These are phyloP conservation scores for Gastrolobium villosum DNA, from an alignment of 306 rosid species.

Conservation along the genomic window DNA sequence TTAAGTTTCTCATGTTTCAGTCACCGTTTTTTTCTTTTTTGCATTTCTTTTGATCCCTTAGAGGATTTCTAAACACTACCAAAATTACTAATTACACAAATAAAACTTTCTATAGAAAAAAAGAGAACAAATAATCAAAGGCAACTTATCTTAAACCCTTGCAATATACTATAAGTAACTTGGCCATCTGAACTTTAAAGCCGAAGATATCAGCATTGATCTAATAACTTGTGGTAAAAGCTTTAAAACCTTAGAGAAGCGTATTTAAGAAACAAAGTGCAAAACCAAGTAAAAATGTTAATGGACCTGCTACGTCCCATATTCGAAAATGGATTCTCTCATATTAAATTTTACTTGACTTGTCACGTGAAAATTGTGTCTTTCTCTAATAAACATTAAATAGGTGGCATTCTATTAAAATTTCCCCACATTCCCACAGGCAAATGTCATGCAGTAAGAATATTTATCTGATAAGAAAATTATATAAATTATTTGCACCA, in stretches of 20 bases:
- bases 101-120: background rate
- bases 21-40: background rate
- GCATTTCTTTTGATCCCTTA: background rate
- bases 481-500: conserved; percentile 17
- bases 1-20: background rate
- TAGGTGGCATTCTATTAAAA: no score
- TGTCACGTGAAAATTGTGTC: no score
- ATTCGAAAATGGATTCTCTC: background rate
- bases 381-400: no score
- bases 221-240: background rate
- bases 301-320: background rate
- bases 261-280: background rate
- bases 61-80: conserved; percentile 1
- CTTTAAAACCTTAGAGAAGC: background rate
- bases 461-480: conserved; percentile 27
- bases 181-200: conserved; percentile 14
- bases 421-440: background rate
- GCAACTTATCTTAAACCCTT: background rate
- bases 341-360: no score
- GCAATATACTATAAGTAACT: background rate
- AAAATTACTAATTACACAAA: background rate
- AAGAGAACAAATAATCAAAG: background rate
- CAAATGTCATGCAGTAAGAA: conserved; percentile 34
- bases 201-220: background rate
- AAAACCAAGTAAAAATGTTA: conserved; percentile 13